Percentiles rank a stretch among this genome's conserved stretches.
Conservation (phyloP, 2,329 filamentous ascomycete species). For the Thielaviopsis musarum region DNA sequence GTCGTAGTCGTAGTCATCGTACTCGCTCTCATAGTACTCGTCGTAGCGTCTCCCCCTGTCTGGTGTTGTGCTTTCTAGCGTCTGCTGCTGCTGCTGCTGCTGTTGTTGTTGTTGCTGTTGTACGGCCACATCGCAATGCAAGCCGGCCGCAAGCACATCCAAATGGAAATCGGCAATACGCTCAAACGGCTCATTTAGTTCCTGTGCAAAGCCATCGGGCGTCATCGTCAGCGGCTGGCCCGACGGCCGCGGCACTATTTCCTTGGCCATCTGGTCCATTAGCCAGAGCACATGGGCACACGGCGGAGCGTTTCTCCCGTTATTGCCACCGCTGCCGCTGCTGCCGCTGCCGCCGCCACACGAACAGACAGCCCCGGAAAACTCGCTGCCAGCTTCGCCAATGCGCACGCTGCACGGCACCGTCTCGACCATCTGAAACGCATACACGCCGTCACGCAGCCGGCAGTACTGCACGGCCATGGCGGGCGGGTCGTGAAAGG, state of each 20-base stretch:
- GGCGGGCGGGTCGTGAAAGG: constrained; percentile 30
- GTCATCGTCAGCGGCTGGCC: constrained; percentile 26
- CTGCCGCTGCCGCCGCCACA: constrained; percentile 18
- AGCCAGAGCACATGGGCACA: constrained; percentile 39
- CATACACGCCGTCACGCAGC: constrained; percentile 30
- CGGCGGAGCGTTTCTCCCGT: constrained; percentile 17
- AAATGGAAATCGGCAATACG: constrained; percentile 34
- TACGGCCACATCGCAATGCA: constrained; percentile 30
- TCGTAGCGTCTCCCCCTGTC: not conserved
- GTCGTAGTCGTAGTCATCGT: constrained; percentile 2
- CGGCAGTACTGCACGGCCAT: constrained; percentile 34
- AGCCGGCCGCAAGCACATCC: constrained; percentile 31
- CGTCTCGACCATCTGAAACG: constrained; percentile 39
- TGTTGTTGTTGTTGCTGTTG: not conserved
- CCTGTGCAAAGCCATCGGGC: constrained; percentile 25
- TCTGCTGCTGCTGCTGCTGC: not conserved
- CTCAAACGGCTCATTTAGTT: constrained; percentile 31
- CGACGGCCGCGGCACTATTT: constrained; percentile 23
- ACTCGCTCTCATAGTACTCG: constrained; percentile 13
- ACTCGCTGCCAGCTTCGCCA: constrained; percentile 23
- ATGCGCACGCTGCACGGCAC: constrained; percentile 36
- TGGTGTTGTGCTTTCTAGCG: constrained; percentile 8
- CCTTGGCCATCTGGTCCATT: constrained; percentile 33
- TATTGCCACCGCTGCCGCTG: not conserved
- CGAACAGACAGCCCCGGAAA: constrained; percentile 28